phyloP scores from a whole-genome alignment of 2,329 filamentous ascomycete species.

The Botrytis fragariae region DNA sequence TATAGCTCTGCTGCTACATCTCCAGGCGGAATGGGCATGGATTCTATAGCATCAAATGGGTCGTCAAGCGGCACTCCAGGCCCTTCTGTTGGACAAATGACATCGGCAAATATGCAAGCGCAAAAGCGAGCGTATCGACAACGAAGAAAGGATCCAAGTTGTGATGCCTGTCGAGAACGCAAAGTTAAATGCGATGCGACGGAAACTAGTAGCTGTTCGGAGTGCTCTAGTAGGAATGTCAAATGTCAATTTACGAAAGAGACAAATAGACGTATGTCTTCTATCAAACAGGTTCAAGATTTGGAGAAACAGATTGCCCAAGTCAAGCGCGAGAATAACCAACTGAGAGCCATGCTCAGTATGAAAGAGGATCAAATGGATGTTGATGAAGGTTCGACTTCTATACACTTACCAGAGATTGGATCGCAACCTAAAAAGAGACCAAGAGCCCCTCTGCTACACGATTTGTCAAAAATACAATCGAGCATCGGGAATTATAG shows the following conservation, averaged over 20 bases:
- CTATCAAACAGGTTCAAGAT: slow-evolving; percentile 98
- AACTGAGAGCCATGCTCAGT: slow-evolving; percentile 63
- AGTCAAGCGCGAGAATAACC: slow-evolving; percentile 75
- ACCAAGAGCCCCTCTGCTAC: slow-evolving; percentile 57
- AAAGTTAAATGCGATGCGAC: slow-evolving; percentile 93
- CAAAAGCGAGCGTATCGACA: slow-evolving; percentile 95
- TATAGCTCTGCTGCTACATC: slow-evolving; percentile 35
- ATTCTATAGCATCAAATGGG: slow-evolving; percentile 58
- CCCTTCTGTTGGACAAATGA: slow-evolving; percentile 39
- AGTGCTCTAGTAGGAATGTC: slow-evolving; percentile 93
- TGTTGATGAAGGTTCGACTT: slow-evolving; percentile 36
- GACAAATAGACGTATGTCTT: slow-evolving; percentile 97
- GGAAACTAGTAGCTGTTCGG: slow-evolving; percentile 92
- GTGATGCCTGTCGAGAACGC: slow-evolving; percentile 89
- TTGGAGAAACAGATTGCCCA: slow-evolving; percentile 86
- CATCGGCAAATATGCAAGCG: slow-evolving; percentile 56
- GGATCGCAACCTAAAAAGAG: slow-evolving; percentile 64
- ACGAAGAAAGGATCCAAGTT: slow-evolving; percentile 90
- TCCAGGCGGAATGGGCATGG: slow-evolving; percentile 48
- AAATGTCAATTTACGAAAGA: slow-evolving; percentile 99
- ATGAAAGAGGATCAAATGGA: slow-evolving; percentile 46
- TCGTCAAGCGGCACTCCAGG: slow-evolving; percentile 56
- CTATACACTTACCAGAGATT: slow-evolving; percentile 61
- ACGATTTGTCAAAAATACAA: slow-evolving; percentile 70
- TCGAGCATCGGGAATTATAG: slow-evolving; percentile 70